A percentile compares a stretch with the other conserved stretches of the same genome.
These are phyloP conservation scores for Diplocarpon rosae DNA, from an alignment of 2,329 filamentous ascomycete genomes.

Conservation along the genomic window DNA sequence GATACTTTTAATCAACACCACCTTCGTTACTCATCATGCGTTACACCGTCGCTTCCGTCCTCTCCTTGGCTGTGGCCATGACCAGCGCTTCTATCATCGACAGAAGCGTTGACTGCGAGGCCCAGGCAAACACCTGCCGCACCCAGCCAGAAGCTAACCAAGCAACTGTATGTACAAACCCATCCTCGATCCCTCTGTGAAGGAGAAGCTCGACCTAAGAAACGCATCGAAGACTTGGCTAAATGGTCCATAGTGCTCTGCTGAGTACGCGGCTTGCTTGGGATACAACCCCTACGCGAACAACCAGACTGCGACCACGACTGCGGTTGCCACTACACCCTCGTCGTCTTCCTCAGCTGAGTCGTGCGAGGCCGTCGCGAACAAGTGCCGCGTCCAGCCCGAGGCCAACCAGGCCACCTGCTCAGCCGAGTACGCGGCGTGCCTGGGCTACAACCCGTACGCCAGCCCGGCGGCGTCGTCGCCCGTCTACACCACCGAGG, in stretches of 20 bases:
- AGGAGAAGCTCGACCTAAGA: neutral
- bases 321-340: neutral
- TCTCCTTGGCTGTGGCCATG: neutral
- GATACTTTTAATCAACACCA: neutral
- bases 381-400: conserved; percentile 1
- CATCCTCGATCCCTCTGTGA: neutral
- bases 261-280: conserved; percentile 1
- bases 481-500: conserved; percentile 2
- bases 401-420: conserved; percentile 2
- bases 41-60: neutral
- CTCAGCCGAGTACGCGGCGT: conserved; percentile 1
- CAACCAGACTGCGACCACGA: neutral
- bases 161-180: neutral
- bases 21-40: neutral
- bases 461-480: neutral
- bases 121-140: conserved; percentile 1
- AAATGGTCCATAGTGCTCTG: neutral
- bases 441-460: conserved; percentile 3
- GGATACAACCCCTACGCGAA: conserved; percentile 3
- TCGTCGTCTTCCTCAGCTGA: neutral
- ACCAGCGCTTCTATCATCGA: neutral
- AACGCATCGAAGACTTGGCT: neutral
- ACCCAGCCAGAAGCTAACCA: conserved; percentile 3
- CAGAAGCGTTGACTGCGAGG: neutral
- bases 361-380: conserved; percentile 1